These are phyloP conservation scores for Alternaria incomplexa DNA, from an alignment of 2,329 filamentous ascomycete genomes.

Conservation along the genomic window DNA sequence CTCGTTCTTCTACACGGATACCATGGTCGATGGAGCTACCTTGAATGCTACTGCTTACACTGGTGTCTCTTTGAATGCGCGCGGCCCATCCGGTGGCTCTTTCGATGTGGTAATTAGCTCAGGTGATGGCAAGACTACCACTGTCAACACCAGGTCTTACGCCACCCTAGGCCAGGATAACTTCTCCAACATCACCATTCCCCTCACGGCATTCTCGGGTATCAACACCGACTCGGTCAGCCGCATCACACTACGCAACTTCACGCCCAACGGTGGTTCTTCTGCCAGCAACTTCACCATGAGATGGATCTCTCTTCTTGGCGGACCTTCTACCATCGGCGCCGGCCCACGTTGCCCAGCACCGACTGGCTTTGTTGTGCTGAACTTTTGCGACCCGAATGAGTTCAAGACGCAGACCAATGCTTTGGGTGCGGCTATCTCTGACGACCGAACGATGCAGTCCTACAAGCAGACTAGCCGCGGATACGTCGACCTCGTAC, in stretches of 20 bases:
- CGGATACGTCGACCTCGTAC: slow-evolving; percentile 6
- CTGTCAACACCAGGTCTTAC: slow-evolving; percentile 7
- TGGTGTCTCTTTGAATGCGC: slow-evolving; percentile 8
- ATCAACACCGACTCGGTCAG: background rate
- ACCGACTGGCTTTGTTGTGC: slow-evolving; percentile 5
- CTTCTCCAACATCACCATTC: slow-evolving; percentile 12
- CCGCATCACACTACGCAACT: slow-evolving; percentile 11
- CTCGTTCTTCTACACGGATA: slow-evolving; percentile 11
- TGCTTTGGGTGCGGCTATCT: slow-evolving; percentile 3
- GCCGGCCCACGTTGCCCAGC: background rate
- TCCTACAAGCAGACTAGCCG: slow-evolving; percentile 5
- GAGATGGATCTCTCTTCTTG: slow-evolving; percentile 9
- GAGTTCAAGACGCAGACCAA: slow-evolving; percentile 10
- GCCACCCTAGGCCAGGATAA: slow-evolving; percentile 1
- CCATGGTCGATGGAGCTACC: background rate
- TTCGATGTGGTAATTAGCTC: slow-evolving; percentile 9
- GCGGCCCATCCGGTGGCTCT: slow-evolving; percentile 6
- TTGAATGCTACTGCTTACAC: slow-evolving; percentile 10
- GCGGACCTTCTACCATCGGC: background rate
- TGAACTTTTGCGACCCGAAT: slow-evolving; percentile 8
- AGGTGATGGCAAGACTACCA: background rate
- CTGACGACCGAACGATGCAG: slow-evolving; percentile 5
- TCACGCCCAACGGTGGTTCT: slow-evolving; percentile 5
- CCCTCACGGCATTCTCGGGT: slow-evolving; percentile 8
- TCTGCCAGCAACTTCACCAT: slow-evolving; percentile 6